These are phyloP conservation scores for Beta corolliflora DNA, from an alignment of 179 eudicot genomes.

Conservation along the genomic window DNA sequence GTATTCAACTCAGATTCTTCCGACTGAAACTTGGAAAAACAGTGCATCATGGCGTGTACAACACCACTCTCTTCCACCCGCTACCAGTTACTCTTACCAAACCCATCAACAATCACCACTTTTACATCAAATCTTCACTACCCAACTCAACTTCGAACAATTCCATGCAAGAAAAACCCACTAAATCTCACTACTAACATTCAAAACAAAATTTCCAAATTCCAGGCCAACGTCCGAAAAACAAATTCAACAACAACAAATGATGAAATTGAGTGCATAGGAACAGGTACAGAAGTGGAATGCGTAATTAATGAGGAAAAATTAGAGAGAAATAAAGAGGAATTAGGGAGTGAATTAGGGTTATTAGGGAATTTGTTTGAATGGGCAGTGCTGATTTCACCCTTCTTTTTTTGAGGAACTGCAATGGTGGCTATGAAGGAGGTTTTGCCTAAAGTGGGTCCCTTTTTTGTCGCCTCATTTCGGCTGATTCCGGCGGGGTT, in stretches of 20 bases:
- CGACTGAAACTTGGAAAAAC: neutral
- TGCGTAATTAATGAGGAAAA: conserved; percentile 30
- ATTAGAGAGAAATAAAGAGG: conserved; percentile 12
- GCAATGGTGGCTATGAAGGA: conserved; percentile 99
- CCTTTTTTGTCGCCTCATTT: conserved; percentile 72
- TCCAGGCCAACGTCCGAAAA: neutral
- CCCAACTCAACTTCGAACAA: conserved; percentile 13
- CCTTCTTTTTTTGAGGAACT: conserved; percentile 99
- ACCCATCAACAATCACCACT: conserved; percentile 4
- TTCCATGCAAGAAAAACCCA: neutral
- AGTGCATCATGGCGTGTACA: conserved; percentile 15
- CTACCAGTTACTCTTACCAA: neutral
- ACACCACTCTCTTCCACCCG: conserved; percentile 23
- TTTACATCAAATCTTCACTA: neutral
- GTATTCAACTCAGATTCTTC: neutral
- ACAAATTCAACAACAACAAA: conserved; percentile 19
- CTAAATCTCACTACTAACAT: neutral
- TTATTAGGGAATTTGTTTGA: conserved; percentile 44
- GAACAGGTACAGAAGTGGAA: conserved; percentile 64
- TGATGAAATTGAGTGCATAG: conserved; percentile 46
- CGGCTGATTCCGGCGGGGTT: conserved; percentile 87
- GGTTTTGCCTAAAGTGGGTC: conserved; percentile 84
- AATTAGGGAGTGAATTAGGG: conserved; percentile 16
- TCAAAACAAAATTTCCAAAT: neutral
- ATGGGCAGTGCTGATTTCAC: conserved; percentile 81